Evolutionary conservation across 495 filamentous ascomycete genomes (phyloP).

Genomic region (Bombardia bombarda): DNA sequence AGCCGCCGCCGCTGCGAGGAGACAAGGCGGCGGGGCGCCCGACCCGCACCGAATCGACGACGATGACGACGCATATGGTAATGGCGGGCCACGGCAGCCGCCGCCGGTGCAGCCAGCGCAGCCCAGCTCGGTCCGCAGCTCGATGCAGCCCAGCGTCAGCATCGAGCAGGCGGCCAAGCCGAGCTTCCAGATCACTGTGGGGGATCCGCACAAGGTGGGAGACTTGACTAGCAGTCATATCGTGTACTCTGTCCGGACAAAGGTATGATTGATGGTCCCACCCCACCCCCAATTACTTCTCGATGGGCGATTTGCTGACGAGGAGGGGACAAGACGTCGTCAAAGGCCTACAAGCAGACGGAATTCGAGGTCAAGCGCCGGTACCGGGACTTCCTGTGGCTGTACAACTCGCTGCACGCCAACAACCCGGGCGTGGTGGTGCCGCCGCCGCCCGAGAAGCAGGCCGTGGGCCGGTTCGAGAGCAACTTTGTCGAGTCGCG

Average conservation of each 20-base stretch:
- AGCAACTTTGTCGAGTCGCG: conserved; percentile 92
- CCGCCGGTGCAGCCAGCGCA: conserved; percentile 67
- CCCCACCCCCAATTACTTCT: neutral
- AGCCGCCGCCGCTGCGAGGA: conserved; percentile 37
- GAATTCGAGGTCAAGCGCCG: conserved; percentile 89
- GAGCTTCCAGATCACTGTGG: conserved; percentile 83
- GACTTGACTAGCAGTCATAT: conserved; percentile 96
- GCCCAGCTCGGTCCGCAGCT: conserved; percentile 44
- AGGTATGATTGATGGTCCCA: conserved; percentile 55
- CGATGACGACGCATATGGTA: conserved; percentile 35
- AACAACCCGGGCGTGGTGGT: conserved; percentile 95
- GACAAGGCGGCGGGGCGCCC: conserved; percentile 22
- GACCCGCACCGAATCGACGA: conserved; percentile 56
- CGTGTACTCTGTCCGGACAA: conserved; percentile 90
- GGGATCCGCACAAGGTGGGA: conserved; percentile 95
- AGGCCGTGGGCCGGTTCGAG: conserved; percentile 93
- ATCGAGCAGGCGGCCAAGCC: conserved; percentile 87
- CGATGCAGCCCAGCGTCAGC: conserved; percentile 73
- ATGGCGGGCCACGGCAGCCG: conserved; percentile 52
- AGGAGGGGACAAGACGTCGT: conserved; percentile 59
- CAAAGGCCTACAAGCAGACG: conserved; percentile 84
- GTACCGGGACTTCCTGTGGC: conserved; percentile 96
- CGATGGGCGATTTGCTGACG: neutral
- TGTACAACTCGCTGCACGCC: conserved; percentile 85
- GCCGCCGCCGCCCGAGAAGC: conserved; percentile 94